Evolutionary conservation across 2,329 filamentous ascomycete species (phyloP).

Genomic region (Penicillium digitatum): DNA sequence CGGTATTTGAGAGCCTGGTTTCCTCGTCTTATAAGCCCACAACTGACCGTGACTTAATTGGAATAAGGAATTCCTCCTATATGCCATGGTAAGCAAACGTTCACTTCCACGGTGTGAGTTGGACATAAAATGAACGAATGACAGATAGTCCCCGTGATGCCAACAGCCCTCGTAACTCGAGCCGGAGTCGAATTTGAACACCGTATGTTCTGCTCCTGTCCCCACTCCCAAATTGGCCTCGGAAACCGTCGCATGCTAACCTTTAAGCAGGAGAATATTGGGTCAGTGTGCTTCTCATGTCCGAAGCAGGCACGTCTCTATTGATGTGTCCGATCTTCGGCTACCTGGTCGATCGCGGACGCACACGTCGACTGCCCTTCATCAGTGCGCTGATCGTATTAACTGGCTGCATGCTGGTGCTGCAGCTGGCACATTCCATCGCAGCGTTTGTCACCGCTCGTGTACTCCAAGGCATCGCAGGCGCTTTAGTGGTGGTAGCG

Average conservation of each 20-base stretch:
- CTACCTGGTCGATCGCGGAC: conserved; percentile 27
- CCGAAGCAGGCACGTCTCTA: conserved; percentile 26
- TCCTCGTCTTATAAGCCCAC: neutral
- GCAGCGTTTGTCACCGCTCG: conserved; percentile 51
- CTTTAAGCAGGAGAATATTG: conserved; percentile 25
- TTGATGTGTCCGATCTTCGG: conserved; percentile 30
- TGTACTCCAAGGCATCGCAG: conserved; percentile 55
- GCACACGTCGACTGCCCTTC: conserved; percentile 55
- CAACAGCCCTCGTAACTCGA: conserved; percentile 25
- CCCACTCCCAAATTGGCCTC: neutral
- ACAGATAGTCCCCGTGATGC: conserved; percentile 33
- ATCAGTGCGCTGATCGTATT: conserved; percentile 53
- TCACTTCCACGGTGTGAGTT: neutral
- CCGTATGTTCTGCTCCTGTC: conserved; percentile 16
- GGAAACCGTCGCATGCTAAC: neutral
- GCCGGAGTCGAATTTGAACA: conserved; percentile 24
- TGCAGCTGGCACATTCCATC: conserved; percentile 51
- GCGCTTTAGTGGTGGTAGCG: conserved; percentile 58
- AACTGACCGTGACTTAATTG: neutral
- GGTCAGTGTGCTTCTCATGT: conserved; percentile 31
- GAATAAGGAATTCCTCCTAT: conserved; percentile 28
- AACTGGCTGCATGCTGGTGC: conserved; percentile 52
- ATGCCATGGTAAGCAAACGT: conserved; percentile 26
- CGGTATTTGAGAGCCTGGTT: conserved; percentile 17
- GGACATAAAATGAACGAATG: neutral